Evolutionary conservation across 768 basidiomycete genomes (phyloP), one percentile per base, ranked within the genome.

Genomic region (Leccinum incarnatum): DNA sequence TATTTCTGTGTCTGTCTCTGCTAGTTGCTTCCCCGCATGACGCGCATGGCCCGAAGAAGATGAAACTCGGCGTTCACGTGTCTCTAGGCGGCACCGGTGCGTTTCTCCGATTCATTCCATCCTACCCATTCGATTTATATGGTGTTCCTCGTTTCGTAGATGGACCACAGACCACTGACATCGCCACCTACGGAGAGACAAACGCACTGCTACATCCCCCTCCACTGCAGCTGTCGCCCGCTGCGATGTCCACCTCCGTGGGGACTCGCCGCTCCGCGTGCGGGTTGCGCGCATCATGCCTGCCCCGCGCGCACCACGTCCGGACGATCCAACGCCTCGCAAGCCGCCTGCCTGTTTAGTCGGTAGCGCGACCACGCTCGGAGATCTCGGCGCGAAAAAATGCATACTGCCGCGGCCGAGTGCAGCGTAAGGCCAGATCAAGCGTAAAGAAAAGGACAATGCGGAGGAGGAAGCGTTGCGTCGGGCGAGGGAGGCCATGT

Each of bases 301-400:
- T 64, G 67, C 71, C 17, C 75, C 79, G 49, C 77, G 64, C 2
- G 60, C 67, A 0, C 87, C 86, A 4, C 78, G 89, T 36, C 90
- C 89, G 0, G 90, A 92, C 61, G 90, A 92, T 60, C 89, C 89
- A 0, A 89, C 86, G 6, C 90, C 90, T 8, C 87, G 90, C 17
- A 77, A 79, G 30, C 88, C 89, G 0, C 87, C 88, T 4, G 61
- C 64, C 6, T 56, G 76, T 48, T 61, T 75, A 23, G 32, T 58
- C 11, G 61, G 40, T 23, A 32, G 40, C 40, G 2, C 5, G 2
- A 58, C 56, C 25, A 57, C 53, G 12, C 53, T 69, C 4, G 50
- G 58, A 2, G 62, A 67, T 23, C 59, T 68, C 8, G 60, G 63
- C 5, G 64, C 62, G 2, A 67, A 56, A 36, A 71, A 63, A 29